These are phyloP conservation scores for Debaryomyces singareniensis DNA, from an alignment of 1,139 yeast species.

Conservation along the genomic window DNA sequence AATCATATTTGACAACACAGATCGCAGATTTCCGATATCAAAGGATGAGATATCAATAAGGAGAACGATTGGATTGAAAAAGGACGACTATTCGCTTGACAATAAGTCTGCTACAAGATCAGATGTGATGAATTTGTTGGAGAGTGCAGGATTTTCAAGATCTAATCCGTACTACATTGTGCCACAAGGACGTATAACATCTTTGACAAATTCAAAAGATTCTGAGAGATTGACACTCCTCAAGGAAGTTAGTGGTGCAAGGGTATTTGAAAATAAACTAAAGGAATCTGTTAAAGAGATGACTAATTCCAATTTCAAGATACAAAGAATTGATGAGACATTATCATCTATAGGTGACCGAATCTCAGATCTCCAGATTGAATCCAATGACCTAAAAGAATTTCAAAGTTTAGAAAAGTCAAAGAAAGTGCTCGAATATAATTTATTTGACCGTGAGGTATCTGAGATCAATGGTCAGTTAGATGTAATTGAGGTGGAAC, in stretches of 20 bases:
- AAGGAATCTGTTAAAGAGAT: constrained; percentile 77
- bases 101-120: constrained; percentile 72
- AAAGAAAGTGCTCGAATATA: constrained; percentile 69
- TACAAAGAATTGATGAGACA: constrained; percentile 71
- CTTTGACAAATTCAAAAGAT: constrained; percentile 85
- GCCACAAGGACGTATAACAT: constrained; percentile 89
- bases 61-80: constrained; percentile 86
- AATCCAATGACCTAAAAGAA: constrained; percentile 66
- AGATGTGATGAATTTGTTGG: constrained; percentile 78
- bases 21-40: constrained; percentile 66
- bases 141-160: constrained; percentile 87
- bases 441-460: constrained; percentile 72
- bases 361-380: constrained; percentile 72
- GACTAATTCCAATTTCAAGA: constrained; percentile 63
- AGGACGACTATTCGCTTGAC: constrained; percentile 84
- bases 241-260: constrained; percentile 95
- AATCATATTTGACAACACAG: constrained; percentile 76
- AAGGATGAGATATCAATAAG: constrained; percentile 67
- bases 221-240: constrained; percentile 68
- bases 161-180: constrained; percentile 94
- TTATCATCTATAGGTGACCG: constrained; percentile 65
- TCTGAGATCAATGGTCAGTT: constrained; percentile 54
- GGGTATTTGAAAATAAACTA: constrained; percentile 77
- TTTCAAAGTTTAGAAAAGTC: constrained; percentile 64
- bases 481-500: constrained; percentile 55